Evolutionary conservation across 805 yeast species (phyloP).

Genomic region (Maudiozyma saulgeensis): DNA sequence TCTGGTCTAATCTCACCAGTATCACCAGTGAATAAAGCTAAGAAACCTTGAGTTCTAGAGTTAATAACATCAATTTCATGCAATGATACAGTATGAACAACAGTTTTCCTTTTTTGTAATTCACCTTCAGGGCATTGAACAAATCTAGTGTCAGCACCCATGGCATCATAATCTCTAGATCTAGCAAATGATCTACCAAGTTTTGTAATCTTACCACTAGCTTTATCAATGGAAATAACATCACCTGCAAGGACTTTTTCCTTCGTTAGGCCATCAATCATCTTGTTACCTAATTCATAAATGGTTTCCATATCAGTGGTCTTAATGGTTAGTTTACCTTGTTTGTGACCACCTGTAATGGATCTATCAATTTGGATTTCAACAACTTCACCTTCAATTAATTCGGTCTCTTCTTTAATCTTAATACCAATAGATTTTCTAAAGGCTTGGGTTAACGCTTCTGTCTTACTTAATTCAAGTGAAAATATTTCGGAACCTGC

Average conservation of each 20-base stretch:
- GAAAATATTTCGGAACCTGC: slow-evolving; percentile 93
- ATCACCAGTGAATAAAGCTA: slow-evolving; percentile 90
- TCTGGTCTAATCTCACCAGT: slow-evolving; percentile 96
- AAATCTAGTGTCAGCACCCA: slow-evolving; percentile 96
- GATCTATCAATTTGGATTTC: slow-evolving; percentile 92
- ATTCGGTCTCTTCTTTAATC: slow-evolving; percentile 93
- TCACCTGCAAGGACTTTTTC: slow-evolving; percentile 97
- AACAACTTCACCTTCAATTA: slow-evolving; percentile 97
- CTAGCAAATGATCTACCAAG: slow-evolving; percentile 93
- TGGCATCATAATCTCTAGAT: slow-evolving; percentile 95
- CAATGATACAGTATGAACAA: slow-evolving; percentile 93
- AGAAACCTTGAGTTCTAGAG: slow-evolving; percentile 94
- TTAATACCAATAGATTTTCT: slow-evolving; percentile 91
- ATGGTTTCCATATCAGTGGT: slow-evolving; percentile 98
- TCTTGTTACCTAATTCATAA: slow-evolving; percentile 86
- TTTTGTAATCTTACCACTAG: slow-evolving; percentile 87
- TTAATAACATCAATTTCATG: slow-evolving; percentile 97
- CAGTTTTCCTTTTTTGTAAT: slow-evolving; percentile 88
- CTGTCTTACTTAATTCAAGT: slow-evolving; percentile 88
- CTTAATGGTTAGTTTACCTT: slow-evolving; percentile 93
- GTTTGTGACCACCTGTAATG: slow-evolving; percentile 95
- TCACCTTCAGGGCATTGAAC: slow-evolving; percentile 99
- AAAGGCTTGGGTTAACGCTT: slow-evolving; percentile 92
- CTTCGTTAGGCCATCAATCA: slow-evolving; percentile 88
- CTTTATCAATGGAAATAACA: slow-evolving; percentile 89